Base-by-base conservation (phyloP, 306 rosid species). In the Cucurbita moschata region DNA sequence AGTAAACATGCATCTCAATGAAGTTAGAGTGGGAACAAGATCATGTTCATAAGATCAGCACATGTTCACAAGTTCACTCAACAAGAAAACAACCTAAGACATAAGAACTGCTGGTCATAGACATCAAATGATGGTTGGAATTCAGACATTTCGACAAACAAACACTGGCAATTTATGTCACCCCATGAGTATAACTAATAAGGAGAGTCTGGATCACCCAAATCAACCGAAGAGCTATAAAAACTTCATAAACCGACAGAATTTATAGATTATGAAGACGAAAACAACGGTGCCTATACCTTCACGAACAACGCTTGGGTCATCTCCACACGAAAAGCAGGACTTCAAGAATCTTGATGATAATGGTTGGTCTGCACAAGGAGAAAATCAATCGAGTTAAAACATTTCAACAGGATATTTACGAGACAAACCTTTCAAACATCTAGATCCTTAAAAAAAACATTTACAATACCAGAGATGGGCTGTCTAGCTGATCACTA, bases 311-410 rank as follows among this genome's bases (percentile, higher is more conserved):
- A 84, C 88, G 78, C 79, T 85, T 1, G 91, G 96, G 79, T 91
- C 96, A 35, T 91, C 96, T 23, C 96, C 99, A 72, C 99, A 91
- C 8, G 97, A 89, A 85, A 95, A 91, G 81, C 99, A 94, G 37
- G 88, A 81, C 82, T 81, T 94, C 77, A 86, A 79, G 43, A 89
- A 57, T 5, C 84, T 81, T 58, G 95, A 85, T 60, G 86, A 77
- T 77, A 81, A 23, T 40, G 95, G 81, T 57, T 86, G 94, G 81
- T 86, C 78, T 54, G 81, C 71, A 79, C 70, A 40, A 21, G 62
- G 5, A 37, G 39, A 74, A 63, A 77, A 65, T 30, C 66, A 51
- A 44, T 51, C 76, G 73, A 49, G 76, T 84, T 83, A 58, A 80
- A 4, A 58, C 71, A 59, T 72, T 71, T 77, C 70, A 70, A 53